A percentile compares a stretch with the other conserved stretches of the same genome.
These are phyloP conservation scores for Chaetomidium leptoderma DNA, from an alignment of 495 filamentous ascomycete species.

Conservation along the genomic window DNA sequence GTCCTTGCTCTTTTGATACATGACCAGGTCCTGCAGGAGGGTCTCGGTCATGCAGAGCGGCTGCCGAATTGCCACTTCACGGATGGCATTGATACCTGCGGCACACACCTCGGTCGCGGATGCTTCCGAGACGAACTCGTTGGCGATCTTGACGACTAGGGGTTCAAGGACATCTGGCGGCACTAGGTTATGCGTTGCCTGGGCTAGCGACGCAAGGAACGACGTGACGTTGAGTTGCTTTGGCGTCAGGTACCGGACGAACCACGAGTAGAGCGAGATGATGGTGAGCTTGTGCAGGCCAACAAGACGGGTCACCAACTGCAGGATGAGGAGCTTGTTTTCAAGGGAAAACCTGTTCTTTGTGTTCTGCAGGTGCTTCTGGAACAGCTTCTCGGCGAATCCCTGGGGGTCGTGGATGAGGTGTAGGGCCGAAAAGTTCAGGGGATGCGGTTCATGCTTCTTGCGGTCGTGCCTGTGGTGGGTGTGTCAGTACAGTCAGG, in stretches of 20 bases:
- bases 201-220: constrained; percentile 87
- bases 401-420: constrained; percentile 93
- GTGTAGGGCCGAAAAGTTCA: constrained; percentile 96
- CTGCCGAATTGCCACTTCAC: constrained; percentile 87
- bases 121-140: constrained; percentile 96
- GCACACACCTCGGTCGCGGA: constrained; percentile 85
- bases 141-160: constrained; percentile 89
- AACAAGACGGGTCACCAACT: constrained; percentile 84
- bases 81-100: constrained; percentile 89
- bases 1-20: constrained; percentile 96
- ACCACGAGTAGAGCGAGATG: constrained; percentile 64
- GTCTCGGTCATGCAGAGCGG: constrained; percentile 94
- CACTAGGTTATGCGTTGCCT: constrained; percentile 84
- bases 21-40: constrained; percentile 89
- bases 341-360: constrained; percentile 88
- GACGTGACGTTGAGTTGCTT: constrained; percentile 90
- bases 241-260: constrained; percentile 84
- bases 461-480: constrained; percentile 70
- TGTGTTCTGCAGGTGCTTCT: constrained; percentile 80
- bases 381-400: constrained; percentile 86
- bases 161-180: constrained; percentile 93
- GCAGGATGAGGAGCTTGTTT: constrained; percentile 79
- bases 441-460: constrained; percentile 76
- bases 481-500: constrained; percentile 1
- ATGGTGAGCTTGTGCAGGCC: constrained; percentile 81